These are phyloP conservation scores for Hygrophorus russula DNA, from an alignment of 768 basidiomycete genomes.

Conservation along the genomic window DNA sequence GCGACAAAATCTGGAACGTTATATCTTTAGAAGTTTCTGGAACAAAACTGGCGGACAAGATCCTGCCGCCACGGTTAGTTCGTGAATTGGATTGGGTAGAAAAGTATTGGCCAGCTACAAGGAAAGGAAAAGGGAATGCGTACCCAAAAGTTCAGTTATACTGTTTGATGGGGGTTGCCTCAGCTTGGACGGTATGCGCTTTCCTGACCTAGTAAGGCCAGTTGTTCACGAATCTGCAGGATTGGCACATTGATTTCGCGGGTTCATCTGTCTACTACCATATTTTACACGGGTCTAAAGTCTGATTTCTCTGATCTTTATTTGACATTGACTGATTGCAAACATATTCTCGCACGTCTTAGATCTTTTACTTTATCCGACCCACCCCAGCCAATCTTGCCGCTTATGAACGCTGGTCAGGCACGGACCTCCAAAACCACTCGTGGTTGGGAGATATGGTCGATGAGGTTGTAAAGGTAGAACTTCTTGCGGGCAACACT, in stretches of 20 bases:
- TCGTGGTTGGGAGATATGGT: slow-evolving; percentile 91
- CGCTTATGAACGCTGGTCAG: slow-evolving; percentile 91
- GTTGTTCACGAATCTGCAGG: slow-evolving; percentile 32
- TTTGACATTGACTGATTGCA: slow-evolving; percentile 2
- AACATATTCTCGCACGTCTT: slow-evolving; percentile 4
- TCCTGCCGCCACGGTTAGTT: slow-evolving; percentile 75
- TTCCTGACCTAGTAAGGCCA: not conserved
- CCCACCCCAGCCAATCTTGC: slow-evolving; percentile 79
- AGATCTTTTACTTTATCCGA: slow-evolving; percentile 93
- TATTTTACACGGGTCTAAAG: slow-evolving; percentile 79
- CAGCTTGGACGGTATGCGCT: slow-evolving; percentile 80
- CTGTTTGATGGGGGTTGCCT: slow-evolving; percentile 91
- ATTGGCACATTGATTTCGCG: slow-evolving; percentile 98
- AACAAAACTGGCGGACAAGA: slow-evolving; percentile 64
- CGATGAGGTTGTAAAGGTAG: slow-evolving; percentile 83
- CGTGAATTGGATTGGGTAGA: slow-evolving; percentile 96
- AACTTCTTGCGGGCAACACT: slow-evolving; percentile 66
- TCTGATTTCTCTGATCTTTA: slow-evolving; percentile 15
- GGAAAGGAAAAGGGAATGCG: slow-evolving; percentile 57
- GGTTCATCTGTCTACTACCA: slow-evolving; percentile 98
- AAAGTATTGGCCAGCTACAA: slow-evolving; percentile 80
- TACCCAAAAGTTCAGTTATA: slow-evolving; percentile 95
- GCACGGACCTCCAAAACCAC: slow-evolving; percentile 77
- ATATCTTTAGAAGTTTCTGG: slow-evolving; percentile 93
- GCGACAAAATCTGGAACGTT: slow-evolving; percentile 89